These are phyloP conservation scores for Ustilago hordei DNA, from an alignment of 1,284 basidiomycete species.

Conservation along the genomic window DNA sequence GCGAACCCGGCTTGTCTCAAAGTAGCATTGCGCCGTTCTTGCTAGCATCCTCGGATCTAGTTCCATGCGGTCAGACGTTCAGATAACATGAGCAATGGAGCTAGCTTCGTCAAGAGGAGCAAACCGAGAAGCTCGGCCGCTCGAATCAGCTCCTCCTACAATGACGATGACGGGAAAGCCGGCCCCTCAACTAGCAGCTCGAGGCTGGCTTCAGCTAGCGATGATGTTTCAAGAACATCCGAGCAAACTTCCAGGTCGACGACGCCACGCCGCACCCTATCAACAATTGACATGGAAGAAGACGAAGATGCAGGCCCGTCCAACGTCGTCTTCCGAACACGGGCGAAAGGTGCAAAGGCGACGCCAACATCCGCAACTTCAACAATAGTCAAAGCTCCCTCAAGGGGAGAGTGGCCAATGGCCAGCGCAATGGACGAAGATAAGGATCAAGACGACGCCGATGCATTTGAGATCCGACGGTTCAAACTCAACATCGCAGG, in stretches of 20 bases:
- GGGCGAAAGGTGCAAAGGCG: slow-evolving; percentile 17
- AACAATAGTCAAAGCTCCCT: background rate
- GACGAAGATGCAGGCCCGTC: slow-evolving; percentile 8
- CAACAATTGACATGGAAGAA: slow-evolving; percentile 3
- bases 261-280: background rate
- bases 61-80: background rate
- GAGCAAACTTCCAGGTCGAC: background rate
- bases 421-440: slow-evolving; percentile 16
- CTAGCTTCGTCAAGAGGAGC: slow-evolving; percentile 40
- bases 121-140: slow-evolving; percentile 32
- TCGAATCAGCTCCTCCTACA: slow-evolving; percentile 25
- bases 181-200: slow-evolving; percentile 9
- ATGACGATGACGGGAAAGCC: slow-evolving; percentile 15
- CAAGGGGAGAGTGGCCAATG: background rate
- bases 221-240: background rate
- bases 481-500: slow-evolving; percentile 18
- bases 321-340: slow-evolving; percentile 28
- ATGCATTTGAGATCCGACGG: slow-evolving; percentile 33
- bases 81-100: slow-evolving; percentile 19
- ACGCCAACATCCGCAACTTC: slow-evolving; percentile 9
- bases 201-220: background rate
- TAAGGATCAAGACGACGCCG: slow-evolving; percentile 11
- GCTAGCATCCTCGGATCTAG: background rate
- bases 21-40: background rate
- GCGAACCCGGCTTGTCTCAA: background rate